A percentile compares a stretch with the other conserved stretches of the same genome.
Conservation (phyloP, 768 basidiomycete species). For the Trametes coccinea region DNA sequence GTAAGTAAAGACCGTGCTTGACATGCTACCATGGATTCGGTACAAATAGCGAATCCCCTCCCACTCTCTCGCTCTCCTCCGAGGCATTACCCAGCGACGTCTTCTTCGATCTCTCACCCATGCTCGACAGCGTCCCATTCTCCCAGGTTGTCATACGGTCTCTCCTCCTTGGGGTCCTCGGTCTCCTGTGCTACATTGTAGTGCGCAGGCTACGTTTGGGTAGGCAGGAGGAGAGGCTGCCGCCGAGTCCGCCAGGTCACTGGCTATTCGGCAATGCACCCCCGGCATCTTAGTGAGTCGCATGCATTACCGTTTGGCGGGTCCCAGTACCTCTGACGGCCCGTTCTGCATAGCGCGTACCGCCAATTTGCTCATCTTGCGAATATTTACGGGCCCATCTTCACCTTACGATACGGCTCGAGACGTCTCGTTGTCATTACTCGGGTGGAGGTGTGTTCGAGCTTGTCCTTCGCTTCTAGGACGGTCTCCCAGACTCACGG, state of each 20-base stretch:
- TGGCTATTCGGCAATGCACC: constrained; percentile 23
- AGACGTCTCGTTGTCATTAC: constrained; percentile 47
- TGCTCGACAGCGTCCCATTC: not conserved
- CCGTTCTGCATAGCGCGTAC: not conserved
- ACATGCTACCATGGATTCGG: not conserved
- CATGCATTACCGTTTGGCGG: too few species aligned
- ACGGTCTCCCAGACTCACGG: not conserved
- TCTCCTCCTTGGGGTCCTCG: constrained; percentile 1
- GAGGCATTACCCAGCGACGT: not conserved
- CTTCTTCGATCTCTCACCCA: not conserved
- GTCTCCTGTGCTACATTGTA: not conserved
- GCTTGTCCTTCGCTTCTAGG: not conserved
- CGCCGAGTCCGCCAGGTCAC: constrained; percentile 25
- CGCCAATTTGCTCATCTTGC: constrained; percentile 49
- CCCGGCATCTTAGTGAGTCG: constrained; percentile 14
- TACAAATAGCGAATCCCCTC: not conserved
- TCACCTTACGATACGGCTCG: constrained; percentile 54
- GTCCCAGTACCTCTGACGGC: not conserved
- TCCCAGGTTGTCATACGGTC: not conserved
- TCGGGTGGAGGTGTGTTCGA: constrained; percentile 29
- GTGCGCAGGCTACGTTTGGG: not conserved
- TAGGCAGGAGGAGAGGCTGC: constrained; percentile 7
- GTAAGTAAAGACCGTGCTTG: too few species aligned
- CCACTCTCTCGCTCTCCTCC: not conserved
- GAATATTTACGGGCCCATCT: constrained; percentile 60